Evolutionary conservation across 2,329 filamentous ascomycete species (phyloP).

Genomic region (Acephala macrosclerotiorum): DNA sequence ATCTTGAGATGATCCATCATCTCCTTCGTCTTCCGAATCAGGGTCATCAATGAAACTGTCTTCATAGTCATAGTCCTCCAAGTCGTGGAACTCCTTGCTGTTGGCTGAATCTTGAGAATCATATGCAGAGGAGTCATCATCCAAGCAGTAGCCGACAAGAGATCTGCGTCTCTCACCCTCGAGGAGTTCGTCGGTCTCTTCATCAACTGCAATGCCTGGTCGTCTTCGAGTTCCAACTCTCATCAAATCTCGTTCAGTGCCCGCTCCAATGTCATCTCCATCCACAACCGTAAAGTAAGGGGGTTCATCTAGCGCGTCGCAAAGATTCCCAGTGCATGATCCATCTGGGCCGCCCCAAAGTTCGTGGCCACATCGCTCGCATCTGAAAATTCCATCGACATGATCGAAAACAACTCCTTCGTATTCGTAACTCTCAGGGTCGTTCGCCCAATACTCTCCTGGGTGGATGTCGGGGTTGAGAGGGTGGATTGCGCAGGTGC

Average conservation of each 20-base stretch:
- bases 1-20: constrained; percentile 14
- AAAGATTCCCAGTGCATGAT: constrained; percentile 32
- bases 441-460: not conserved
- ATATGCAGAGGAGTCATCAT: constrained; percentile 40
- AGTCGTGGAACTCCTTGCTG: no score
- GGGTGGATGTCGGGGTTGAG: not conserved
- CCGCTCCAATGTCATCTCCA: not conserved
- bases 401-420: constrained; percentile 25
- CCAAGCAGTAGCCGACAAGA: constrained; percentile 33
- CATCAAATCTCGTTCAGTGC: not conserved
- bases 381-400: constrained; percentile 34
- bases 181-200: constrained; percentile 24
- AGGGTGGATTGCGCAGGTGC: not conserved
- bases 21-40: constrained; percentile 14
- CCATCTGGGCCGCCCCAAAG: constrained; percentile 30
- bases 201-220: constrained; percentile 21
- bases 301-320: not conserved
- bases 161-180: constrained; percentile 8
- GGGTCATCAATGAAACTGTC: constrained; percentile 40
- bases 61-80: constrained; percentile 37
- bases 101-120: constrained; percentile 40
- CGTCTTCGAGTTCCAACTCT: constrained; percentile 7
- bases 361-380: constrained; percentile 36
- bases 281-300: constrained; percentile 31
- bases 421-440: not conserved